These are phyloP conservation scores for Tripidium arundinaceum DNA, from an alignment of 202 grass and related monocot genomes.

Conservation along the genomic window DNA sequence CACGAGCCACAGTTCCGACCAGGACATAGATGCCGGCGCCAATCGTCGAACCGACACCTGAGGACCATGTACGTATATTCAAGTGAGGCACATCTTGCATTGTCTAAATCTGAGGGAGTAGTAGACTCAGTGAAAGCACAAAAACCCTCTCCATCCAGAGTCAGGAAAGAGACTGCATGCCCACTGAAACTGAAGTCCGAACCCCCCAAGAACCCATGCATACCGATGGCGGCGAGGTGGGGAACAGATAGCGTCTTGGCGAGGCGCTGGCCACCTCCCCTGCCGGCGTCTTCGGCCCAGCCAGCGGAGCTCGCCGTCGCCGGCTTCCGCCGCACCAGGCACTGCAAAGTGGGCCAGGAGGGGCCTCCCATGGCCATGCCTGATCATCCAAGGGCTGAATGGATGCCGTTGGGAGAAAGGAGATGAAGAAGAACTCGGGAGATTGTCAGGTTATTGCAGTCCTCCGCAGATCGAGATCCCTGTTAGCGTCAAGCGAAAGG, in stretches of 20 bases:
- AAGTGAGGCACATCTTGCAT: conserved; percentile 9
- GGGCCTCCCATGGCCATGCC: conserved; percentile 6
- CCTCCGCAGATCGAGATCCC: background rate
- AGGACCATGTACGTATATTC: background rate
- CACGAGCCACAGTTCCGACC: conserved; percentile 81
- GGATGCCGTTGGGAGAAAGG: background rate
- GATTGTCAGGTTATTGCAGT: background rate
- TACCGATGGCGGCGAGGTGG: conserved; percentile 69
- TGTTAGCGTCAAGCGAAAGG: background rate
- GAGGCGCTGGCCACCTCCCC: conserved; percentile 32
- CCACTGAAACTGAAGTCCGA: background rate
- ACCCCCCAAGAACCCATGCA: background rate
- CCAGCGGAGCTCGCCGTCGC: conserved; percentile 25
- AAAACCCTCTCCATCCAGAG: background rate
- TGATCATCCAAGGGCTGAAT: background rate
- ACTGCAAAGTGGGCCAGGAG: conserved; percentile 28
- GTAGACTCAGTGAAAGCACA: background rate
- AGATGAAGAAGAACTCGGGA: background rate
- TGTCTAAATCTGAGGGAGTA: background rate
- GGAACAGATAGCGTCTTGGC: conserved; percentile 64
- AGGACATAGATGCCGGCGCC: conserved; percentile 90
- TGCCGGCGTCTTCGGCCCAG: background rate
- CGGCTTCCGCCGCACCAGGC: conserved; percentile 47
- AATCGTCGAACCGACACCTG: conserved; percentile 81
- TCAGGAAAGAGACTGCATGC: background rate